A percentile compares a stretch with the other conserved stretches of the same genome.
Conservation (phyloP, 1,139 yeast species). For the Pichia sp. region DNA sequence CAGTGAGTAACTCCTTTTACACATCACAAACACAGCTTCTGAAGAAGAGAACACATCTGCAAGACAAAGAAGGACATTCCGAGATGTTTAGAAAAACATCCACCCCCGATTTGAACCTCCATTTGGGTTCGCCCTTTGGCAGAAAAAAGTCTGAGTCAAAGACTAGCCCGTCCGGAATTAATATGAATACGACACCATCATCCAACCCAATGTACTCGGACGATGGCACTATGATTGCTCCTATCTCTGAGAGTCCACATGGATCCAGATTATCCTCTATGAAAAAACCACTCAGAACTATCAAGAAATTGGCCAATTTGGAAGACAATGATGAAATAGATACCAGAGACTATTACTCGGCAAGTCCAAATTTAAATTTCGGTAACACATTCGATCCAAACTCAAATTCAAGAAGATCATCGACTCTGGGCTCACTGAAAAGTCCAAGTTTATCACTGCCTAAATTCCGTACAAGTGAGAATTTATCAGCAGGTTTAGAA, state of each 20-base stretch:
- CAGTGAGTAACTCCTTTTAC: too few species aligned
- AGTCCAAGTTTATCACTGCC: conserved; percentile 17
- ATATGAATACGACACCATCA: too few species aligned
- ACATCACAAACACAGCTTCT: too few species aligned
- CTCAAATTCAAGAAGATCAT: not conserved
- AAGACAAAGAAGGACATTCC: not conserved
- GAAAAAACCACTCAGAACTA: conserved; percentile 18
- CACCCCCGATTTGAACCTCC: conserved; percentile 13
- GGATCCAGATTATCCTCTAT: not conserved
- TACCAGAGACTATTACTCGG: conserved; percentile 20
- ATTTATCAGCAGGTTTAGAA: conserved; percentile 40
- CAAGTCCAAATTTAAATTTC: conserved; percentile 21
- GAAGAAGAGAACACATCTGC: too few species aligned
- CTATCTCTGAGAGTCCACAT: not conserved
- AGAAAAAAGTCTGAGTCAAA: conserved; percentile 8
- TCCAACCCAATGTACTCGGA: not conserved
- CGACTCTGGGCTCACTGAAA: conserved; percentile 9
- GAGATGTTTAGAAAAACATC: conserved; percentile 14
- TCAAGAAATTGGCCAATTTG: conserved; percentile 14
- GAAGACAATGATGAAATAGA: conserved; percentile 16
- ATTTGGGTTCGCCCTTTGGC: conserved; percentile 13
- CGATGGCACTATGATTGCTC: not conserved
- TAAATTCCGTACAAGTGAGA: conserved; percentile 23
- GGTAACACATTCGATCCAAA: conserved; percentile 8
- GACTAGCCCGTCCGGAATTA: not conserved